Evolutionary conservation across 306 rosid species (phyloP).

Genomic region (Prunus persica): DNA sequence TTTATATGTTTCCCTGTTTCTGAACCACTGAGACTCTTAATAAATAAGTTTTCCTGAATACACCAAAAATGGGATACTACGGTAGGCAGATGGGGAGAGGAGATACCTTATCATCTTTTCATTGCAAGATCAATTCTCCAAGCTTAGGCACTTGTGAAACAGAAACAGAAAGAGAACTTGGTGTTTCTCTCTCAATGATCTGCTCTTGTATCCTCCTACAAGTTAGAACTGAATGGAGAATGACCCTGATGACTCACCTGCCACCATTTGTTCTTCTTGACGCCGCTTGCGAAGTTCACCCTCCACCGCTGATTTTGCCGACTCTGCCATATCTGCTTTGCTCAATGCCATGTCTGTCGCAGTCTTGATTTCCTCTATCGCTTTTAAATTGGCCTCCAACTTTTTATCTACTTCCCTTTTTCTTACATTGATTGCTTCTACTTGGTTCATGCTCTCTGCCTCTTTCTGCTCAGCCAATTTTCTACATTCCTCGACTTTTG

Average conservation of each 20-base stretch:
- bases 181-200: neutral
- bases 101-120: neutral
- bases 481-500: slow-evolving; percentile 45
- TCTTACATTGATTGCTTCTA: slow-evolving; percentile 40
- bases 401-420: slow-evolving; percentile 44
- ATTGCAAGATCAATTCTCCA: too few species aligned
- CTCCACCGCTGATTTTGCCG: slow-evolving; percentile 60
- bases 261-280: slow-evolving; percentile 43
- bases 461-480: slow-evolving; percentile 49
- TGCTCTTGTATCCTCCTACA: neutral
- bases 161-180: neutral
- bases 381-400: slow-evolving; percentile 56
- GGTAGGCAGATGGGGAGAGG: neutral
- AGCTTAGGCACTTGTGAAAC: slow-evolving; percentile 14
- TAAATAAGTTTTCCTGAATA: neutral
- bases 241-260: slow-evolving; percentile 16
- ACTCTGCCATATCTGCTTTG: slow-evolving; percentile 61
- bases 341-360: slow-evolving; percentile 66
- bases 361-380: slow-evolving; percentile 57
- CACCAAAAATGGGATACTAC: neutral
- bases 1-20: neutral
- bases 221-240: slow-evolving; percentile 1
- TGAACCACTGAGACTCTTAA: neutral
- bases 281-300: slow-evolving; percentile 50
- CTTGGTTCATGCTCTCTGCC: slow-evolving; percentile 38